Base-by-base conservation (phyloP, 1,284 basidiomycete genomes). In the Xerocomus alliaceus region DNA sequence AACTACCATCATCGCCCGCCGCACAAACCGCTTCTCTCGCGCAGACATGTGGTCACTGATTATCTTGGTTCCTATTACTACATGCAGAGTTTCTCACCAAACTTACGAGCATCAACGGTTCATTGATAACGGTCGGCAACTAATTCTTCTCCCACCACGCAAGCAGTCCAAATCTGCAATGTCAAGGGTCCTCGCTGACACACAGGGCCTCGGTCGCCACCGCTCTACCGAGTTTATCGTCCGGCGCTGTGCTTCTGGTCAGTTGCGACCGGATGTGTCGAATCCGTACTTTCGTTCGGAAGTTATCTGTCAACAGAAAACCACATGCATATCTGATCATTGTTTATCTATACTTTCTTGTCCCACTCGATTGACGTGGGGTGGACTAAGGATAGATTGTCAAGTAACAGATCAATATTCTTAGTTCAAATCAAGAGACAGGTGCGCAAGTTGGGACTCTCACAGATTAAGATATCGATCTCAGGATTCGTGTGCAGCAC, bases 31-130 rank as follows among this genome's bases (percentile, higher is more conserved):
- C 42, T 29, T 22, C 31, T 29, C 20, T 22, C 24, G 24, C 7
- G 28, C 52, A 45, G 56, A 64, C 66, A 50, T 58, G 60, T 53
- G 63, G 34, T n/a, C 24, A 11, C n/a, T 8, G 42, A 61, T 51
- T 47, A 46, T 22, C 39, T 11, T 37, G 20, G 11, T 8, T 29
- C 13, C 12, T 24, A 29, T 47, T 22, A n/a, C 32, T 48, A 11
- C 32, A 34, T 26, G 10, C 13, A 34, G 41, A 18, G 17, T 59
- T 60, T 46, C 48, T 46, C 56, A 50, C 47, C 22, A 22, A 34
- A 12, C 15, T 48, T 11, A 42, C 41, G n/a, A n/a, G n/a, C 17
- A 10, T 34, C 12, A 35, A 26, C 34, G 37, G n/a, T 47, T 15
- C 12, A 65, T 51, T 31, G 34, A 51, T 44, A 61, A 35, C 44